Conservation (phyloP, 2,329 filamentous ascomycete genomes). For the Bipolaris zeicola region DNA sequence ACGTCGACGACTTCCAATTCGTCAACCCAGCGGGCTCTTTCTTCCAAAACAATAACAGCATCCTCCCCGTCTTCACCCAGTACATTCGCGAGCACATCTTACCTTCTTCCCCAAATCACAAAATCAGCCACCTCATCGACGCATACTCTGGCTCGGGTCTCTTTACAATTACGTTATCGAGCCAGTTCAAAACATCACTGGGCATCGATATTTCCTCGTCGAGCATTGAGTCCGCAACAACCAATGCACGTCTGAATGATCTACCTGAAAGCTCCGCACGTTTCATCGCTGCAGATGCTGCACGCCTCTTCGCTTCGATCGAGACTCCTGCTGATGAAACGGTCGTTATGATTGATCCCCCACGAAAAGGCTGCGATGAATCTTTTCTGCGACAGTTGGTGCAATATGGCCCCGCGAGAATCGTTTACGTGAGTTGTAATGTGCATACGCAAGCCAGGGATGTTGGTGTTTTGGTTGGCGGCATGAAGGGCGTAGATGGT, state of each 20-base stretch:
- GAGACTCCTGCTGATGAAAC: constrained; percentile 79
- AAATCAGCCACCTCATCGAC: constrained; percentile 86
- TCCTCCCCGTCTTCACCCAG: constrained; percentile 81
- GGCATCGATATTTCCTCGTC: constrained; percentile 87
- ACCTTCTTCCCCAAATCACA: constrained; percentile 49
- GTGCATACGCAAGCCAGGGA: constrained; percentile 97
- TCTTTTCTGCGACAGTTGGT: constrained; percentile 83
- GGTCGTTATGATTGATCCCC: constrained; percentile 94
- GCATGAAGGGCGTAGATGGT: constrained; percentile 55
- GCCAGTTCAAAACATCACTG: constrained; percentile 76
- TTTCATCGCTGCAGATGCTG: constrained; percentile 90
- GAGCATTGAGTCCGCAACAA: constrained; percentile 77
- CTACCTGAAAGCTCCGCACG: constrained; percentile 70
- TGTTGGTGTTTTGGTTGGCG: constrained; percentile 83
- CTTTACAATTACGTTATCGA: constrained; percentile 92
- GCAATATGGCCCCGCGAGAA: constrained; percentile 73
- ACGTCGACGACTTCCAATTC: constrained; percentile 83
- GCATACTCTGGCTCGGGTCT: constrained; percentile 97
- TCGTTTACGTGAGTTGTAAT: constrained; percentile 96
- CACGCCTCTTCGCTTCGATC: constrained; percentile 78
- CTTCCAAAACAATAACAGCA: constrained; percentile 99
- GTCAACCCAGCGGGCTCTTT: constrained; percentile 91
- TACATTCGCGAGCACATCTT: constrained; percentile 84
- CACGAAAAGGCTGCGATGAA: constrained; percentile 89
- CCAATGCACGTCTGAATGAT: constrained; percentile 79